A percentile compares a stretch with the other conserved stretches of the same genome.
These are phyloP conservation scores for Suhomyces canberraensis DNA, from an alignment of 805 yeast species.

Conservation along the genomic window DNA sequence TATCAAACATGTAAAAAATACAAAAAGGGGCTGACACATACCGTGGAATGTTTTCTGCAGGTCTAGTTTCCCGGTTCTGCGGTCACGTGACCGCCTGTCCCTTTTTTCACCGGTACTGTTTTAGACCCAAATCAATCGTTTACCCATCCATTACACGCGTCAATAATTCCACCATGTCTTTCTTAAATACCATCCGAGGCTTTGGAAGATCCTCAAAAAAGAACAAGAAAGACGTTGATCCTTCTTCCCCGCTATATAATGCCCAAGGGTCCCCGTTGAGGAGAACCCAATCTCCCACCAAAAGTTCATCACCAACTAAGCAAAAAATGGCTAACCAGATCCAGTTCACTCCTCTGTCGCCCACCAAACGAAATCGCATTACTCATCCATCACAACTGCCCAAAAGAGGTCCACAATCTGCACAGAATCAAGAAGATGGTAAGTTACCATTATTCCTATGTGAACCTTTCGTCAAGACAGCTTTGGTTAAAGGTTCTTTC, in stretches of 20 bases:
- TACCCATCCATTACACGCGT: too few species aligned
- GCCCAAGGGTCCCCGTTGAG: constrained; percentile 34
- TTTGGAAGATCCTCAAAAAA: constrained; percentile 46
- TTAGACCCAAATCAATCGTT: too few species aligned
- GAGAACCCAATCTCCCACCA: constrained; percentile 38
- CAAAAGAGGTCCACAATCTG: constrained; percentile 4
- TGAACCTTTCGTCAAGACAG: constrained; percentile 91
- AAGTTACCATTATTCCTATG: constrained; percentile 66
- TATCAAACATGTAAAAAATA: too few species aligned
- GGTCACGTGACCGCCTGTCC: too few species aligned
- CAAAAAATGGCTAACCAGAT: constrained; percentile 19
- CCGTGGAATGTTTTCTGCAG: too few species aligned
- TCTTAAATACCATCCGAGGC: constrained; percentile 46
- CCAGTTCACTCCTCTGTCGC: constrained; percentile 23
- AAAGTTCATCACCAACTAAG: constrained; percentile 41
- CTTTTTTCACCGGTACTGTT: too few species aligned
- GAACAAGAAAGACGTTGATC: constrained; percentile 36
- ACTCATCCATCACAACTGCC: constrained; percentile 11
- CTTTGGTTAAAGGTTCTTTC: constrained; percentile 93
- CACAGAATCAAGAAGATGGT: not conserved
- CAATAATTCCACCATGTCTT: constrained; percentile 45
- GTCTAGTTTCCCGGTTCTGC: too few species aligned
- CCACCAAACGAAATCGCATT: constrained; percentile 16
- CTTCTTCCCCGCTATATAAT: constrained; percentile 30
- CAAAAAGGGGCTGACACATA: too few species aligned